A percentile compares a stretch with the other conserved stretches of the same genome.
Evolutionary conservation across 2,329 filamentous ascomycete genomes (phyloP).

Genomic region (Botrytis pseudocinerea): DNA sequence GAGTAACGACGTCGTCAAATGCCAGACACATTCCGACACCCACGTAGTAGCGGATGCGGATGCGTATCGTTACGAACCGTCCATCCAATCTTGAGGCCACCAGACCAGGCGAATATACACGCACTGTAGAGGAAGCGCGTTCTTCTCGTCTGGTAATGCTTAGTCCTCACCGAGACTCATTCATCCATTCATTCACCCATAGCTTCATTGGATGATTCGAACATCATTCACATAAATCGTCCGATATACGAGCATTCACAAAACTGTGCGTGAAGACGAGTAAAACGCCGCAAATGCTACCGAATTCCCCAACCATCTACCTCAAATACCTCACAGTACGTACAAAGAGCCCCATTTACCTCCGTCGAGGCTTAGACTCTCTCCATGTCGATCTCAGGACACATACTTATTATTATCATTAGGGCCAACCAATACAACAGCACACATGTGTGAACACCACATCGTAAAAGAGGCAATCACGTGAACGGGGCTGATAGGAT

Average conservation of each 20-base stretch:
- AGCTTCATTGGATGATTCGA: background rate
- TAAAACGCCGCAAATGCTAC: background rate
- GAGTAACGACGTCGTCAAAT: background rate
- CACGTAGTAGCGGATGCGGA: background rate
- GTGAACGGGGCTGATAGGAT: background rate
- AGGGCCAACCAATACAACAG: too few species aligned
- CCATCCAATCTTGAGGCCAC: background rate
- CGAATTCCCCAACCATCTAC: too few species aligned
- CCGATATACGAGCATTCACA: background rate
- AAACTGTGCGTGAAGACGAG: background rate
- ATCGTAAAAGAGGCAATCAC: background rate
- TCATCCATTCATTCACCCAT: background rate
- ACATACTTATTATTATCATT: too few species aligned
- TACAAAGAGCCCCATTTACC: too few species aligned
- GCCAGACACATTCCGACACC: background rate
- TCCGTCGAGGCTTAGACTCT: too few species aligned
- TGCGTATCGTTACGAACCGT: background rate
- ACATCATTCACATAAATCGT: background rate
- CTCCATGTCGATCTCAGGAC: too few species aligned
- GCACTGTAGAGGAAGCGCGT: accelerated
- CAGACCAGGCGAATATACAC: background rate
- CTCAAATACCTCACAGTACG: too few species aligned
- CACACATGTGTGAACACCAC: too few species aligned
- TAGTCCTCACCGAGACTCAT: background rate
- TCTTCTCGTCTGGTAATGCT: background rate